phyloP scores from a whole-genome alignment of 305 asterid species.

The Solanum hybrid region DNA sequence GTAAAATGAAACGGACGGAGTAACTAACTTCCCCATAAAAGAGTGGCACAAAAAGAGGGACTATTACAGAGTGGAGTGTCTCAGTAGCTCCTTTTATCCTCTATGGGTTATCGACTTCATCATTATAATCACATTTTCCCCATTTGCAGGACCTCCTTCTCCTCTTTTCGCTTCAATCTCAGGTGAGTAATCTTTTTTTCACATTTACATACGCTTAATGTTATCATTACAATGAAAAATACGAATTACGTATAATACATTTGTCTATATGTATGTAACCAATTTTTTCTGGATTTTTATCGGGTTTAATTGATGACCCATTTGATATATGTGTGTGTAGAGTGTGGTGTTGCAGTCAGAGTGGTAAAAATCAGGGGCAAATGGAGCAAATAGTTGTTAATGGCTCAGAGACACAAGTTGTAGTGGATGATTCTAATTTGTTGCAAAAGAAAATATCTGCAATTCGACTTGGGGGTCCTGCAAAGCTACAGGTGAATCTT shows the following conservation, averaged over 20 bases:
- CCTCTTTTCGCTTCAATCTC: constrained; percentile 7
- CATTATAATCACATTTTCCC: constrained; percentile 6
- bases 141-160: constrained; percentile 10
- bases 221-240: neutral
- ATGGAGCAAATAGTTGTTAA: constrained; percentile 55
- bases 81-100: neutral
- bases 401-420: constrained; percentile 51
- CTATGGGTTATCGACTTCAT: constrained; percentile 31
- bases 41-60: neutral
- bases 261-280: neutral
- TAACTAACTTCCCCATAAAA: neutral
- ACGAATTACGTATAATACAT: neutral
- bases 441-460: constrained; percentile 52
- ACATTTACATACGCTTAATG: neutral
- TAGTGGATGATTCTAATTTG: constrained; percentile 41
- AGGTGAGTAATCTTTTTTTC: neutral
- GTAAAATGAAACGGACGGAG: no score
- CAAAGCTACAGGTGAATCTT: constrained; percentile 62
- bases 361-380: constrained; percentile 25
- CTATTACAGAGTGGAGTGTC: neutral
- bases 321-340: neutral
- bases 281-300: neutral
- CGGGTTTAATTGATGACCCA: neutral
- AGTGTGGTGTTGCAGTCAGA: constrained; percentile 2
- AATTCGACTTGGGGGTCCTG: constrained; percentile 44